Base-by-base conservation (phyloP, 305 asterid species). In the Striga hermonthica region DNA sequence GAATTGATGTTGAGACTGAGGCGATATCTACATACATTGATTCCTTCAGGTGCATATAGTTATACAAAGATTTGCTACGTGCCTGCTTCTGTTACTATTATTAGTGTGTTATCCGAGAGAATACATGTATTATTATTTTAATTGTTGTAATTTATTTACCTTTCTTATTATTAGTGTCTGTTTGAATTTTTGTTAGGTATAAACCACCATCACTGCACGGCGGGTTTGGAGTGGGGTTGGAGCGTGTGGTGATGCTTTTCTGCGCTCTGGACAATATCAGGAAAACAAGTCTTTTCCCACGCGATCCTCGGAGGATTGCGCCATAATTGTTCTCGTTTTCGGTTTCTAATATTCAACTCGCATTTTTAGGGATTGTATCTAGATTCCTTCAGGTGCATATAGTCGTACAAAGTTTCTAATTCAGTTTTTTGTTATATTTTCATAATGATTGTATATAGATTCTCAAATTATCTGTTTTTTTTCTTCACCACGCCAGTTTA, bases 161-260 rank as follows among this genome's bases (percentile, higher is more conserved):
- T 44, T 7, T 57, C 60, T 75, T 47, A 60, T 56, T 43, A 6
- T 28, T 65, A 48, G 14, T 31, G n/a, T n/a, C n/a, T n/a, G n/a
- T 73, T 65, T 28, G 41, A 54, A 9, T 5, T 44, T 12, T 8
- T 38, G 9, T 9, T 71, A 91, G 98, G 82, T 89, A 84, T 13
- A 95, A 93, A 0, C 89, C 93, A 15, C 91, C 98, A n/a, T n/a
- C n/a, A 4, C 91, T 86, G n/a, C 98, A 91, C 43, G 98, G 97
- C 39, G 97, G 98, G 45, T 91, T 91, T 66, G 98, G 97, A 61
- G 98, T 80, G 22, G 97, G 98, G 45, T 72, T 87, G 80, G 97
- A 91, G 82, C 90, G 98, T 0, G 90, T 91, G 52, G 98, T 89
- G 62, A 91, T 91, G 98, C 90, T 91, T 22, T 91, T 87, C 80